Evolutionary conservation across 2,329 filamentous ascomycete genomes (phyloP), one percentile per base, ranked within the genome.

Genomic region (Nigrospora oryzae): DNA sequence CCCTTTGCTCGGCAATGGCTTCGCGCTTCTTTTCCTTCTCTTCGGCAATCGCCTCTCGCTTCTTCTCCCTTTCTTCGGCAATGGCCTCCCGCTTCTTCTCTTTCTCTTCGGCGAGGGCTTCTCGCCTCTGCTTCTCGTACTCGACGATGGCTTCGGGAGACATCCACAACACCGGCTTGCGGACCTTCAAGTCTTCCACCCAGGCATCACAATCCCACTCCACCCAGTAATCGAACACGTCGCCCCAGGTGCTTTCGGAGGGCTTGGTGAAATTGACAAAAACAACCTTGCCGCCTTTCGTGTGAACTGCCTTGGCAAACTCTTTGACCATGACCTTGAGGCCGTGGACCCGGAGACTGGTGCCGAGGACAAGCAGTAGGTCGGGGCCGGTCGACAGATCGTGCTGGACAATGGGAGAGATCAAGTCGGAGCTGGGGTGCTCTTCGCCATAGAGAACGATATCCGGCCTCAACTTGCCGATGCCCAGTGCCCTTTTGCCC

Each of bases 371-470:
- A 6, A 88, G 68, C 16, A 88, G 65, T 48, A 86, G 68, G 51
- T 87, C 83, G 0, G 83, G 84, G 3, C 73, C 73, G 3, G 83
- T 67, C 3, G 70, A 70, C 1, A 86, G 65, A 54, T 88, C 84
- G 47, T 85, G 80, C 13, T 82, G 81, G 13, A 85, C 74, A 12
- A 88, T 75, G 2, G 79, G 77, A 17, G 79, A 81, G 50, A 88
- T 83, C 5, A 84, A 68, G 47, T 85, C 79, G 2, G 80, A 78
- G 31, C 76, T 76, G 0, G 84, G 84, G 53, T 88, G 82, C 43
- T 86, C 82, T 57, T 88, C 83, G 17, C 83, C 83, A 55, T 87
- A 88, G 1, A 88, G 67, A 2, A 88, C 83, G 53, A 88, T 84
- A 53, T 88, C 83, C 0, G 84, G 84, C 35, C 83, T 70, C 15